A percentile compares a stretch with the other conserved stretches of the same genome.
These are phyloP conservation scores for Coniferiporia sulphurascens DNA, from an alignment of 1,284 basidiomycete species.

Conservation along the genomic window DNA sequence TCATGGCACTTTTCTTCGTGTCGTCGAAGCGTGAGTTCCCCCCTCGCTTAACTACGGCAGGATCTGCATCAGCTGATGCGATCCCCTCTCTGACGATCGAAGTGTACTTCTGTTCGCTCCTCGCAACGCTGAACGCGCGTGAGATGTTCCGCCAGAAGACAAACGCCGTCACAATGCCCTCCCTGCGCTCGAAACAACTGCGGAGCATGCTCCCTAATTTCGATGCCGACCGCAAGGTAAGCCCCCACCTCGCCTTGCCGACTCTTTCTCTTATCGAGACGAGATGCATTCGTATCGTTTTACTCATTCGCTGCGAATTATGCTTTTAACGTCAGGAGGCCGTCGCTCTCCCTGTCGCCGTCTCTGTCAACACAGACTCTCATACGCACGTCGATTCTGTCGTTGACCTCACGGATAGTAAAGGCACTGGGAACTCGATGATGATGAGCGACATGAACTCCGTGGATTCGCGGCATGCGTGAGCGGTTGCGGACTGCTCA, in stretches of 20 bases:
- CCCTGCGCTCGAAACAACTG: background rate
- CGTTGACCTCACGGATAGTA: background rate
- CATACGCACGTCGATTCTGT: background rate
- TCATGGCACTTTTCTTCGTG: background rate
- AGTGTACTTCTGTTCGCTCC: background rate
- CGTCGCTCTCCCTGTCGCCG: background rate
- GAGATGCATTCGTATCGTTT: no score
- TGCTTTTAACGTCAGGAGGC: no score
- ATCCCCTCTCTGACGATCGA: background rate
- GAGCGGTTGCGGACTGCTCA: no score
- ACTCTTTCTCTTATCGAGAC: no score
- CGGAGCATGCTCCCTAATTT: no score
- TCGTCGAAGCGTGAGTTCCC: background rate
- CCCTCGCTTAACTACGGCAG: no score
- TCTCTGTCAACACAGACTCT: background rate
- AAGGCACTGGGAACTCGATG: background rate
- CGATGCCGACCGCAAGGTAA: no score
- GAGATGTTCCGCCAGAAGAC: background rate
- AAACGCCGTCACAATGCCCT: background rate
- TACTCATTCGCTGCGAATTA: no score
- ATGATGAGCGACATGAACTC: background rate
- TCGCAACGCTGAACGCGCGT: background rate
- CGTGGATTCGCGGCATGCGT: no score
- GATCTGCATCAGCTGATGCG: no score
- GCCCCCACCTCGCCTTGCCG: no score